Evolutionary conservation across 306 rosid species (phyloP), one percentile per base, ranked within the genome.

Genomic region (Prunus salicina): DNA sequence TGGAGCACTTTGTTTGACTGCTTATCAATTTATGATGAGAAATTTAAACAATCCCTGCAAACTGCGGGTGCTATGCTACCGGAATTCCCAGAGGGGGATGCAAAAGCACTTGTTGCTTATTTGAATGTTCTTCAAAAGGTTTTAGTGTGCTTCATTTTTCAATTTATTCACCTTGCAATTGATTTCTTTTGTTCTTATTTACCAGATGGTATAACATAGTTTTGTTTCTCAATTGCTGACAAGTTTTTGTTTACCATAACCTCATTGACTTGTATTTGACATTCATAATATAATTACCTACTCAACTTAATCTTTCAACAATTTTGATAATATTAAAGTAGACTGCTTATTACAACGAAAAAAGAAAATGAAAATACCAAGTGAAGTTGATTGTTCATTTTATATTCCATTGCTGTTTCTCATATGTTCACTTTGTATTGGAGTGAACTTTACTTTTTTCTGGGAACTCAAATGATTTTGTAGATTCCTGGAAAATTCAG

Each of bases 1-100:
- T 95, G 98, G 98, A 90, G 92, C 82, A 95, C 98, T 76, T 89
- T 92, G 84, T 95, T 92, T 86, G 92, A 90, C 80, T 90, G 96
- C 88, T 85, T 95, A 82, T 86, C 97, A 75, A 95, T 95, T 78
- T 95, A 92, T 71, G 97, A 92, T 34, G 97, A 95, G 84, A 95
- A 95, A 76, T 95, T 95, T 81, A 90, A 93, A 84, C 97, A 92
- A 86, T 88, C 97, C 60, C 91, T 94, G 71, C 97, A 95, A 81
- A 89, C 90, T 77, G 88, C 93, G 69, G 97, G 97, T 71, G 92
- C 90, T 71, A 66, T 88, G 88, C 79, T 89, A 84, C 96, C 96
- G 41, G 98, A 95, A 82, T 88, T 92, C 73, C 96, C 85, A 38
- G 97, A 95, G 87, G 98, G 97, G 64, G 98, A 95, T 82, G 98